Evolutionary conservation across 1,284 basidiomycete genomes (phyloP).

Genomic region (Bjerkandera adusta): DNA sequence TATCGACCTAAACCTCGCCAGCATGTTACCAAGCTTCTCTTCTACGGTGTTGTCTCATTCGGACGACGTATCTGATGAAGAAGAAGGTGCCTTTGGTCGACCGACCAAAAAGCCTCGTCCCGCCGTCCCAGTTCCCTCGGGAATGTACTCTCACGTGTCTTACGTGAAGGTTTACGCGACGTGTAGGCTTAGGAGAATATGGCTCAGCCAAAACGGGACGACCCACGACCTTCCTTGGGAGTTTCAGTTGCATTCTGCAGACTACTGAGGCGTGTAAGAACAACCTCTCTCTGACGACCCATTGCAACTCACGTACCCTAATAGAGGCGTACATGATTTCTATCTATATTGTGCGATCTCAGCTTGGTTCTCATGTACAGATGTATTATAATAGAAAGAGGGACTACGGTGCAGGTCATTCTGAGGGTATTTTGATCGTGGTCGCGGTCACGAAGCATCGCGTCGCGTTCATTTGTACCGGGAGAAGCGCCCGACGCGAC

Average conservation of each 20-base stretch:
- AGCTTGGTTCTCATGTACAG: background rate
- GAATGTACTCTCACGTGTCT: constrained; percentile 60
- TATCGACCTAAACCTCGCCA: constrained; percentile 58
- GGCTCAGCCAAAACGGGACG: constrained; percentile 64
- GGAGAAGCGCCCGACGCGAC: too few species aligned
- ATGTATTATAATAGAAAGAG: background rate
- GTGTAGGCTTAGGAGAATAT: constrained; percentile 76
- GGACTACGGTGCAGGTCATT: background rate
- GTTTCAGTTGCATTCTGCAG: constrained; percentile 52
- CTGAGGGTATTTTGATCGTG: background rate
- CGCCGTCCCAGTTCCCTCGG: constrained; percentile 44
- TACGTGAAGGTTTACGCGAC: constrained; percentile 81
- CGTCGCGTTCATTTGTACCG: too few species aligned
- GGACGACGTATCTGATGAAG: constrained; percentile 26
- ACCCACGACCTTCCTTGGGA: constrained; percentile 65
- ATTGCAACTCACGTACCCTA: too few species aligned
- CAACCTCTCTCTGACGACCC: too few species aligned
- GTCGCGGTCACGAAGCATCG: too few species aligned
- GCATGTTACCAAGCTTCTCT: constrained; percentile 63
- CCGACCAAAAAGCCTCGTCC: background rate
- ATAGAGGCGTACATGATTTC: too few species aligned
- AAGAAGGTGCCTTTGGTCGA: constrained; percentile 6
- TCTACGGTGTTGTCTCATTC: constrained; percentile 37
- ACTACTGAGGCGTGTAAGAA: constrained; percentile 16
- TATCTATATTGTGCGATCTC: too few species aligned